phyloP scores from a whole-genome alignment of 1,284 basidiomycete species.

The Sphaerobolus stellatus region DNA sequence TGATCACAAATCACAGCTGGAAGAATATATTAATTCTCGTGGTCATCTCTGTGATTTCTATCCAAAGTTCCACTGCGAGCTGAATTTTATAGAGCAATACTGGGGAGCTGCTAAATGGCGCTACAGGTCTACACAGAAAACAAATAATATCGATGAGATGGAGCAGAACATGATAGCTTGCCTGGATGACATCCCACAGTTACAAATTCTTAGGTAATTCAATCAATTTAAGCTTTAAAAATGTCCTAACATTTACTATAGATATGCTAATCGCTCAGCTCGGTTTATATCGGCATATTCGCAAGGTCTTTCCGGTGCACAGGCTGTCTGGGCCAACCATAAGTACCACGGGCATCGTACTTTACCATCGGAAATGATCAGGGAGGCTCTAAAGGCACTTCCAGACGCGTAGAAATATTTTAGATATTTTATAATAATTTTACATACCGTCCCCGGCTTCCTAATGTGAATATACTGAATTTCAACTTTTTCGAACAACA shows the following conservation, averaged over 20 bases:
- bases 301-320: slow-evolving; percentile 16
- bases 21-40: too few species aligned
- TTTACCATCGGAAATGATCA: neutral
- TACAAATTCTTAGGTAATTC: too few species aligned
- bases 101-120: neutral
- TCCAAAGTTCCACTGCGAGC: too few species aligned
- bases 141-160: too few species aligned
- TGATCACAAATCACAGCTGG: neutral
- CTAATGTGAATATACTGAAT: neutral
- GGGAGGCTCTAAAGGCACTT: neutral
- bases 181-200: too few species aligned
- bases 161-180: too few species aligned
- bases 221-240: too few species aligned
- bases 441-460: neutral
- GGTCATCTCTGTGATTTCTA: too few species aligned
- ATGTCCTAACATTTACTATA: neutral
- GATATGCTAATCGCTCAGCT: slow-evolving; percentile 13
- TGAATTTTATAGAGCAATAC: neutral
- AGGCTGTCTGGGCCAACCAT: slow-evolving; percentile 13
- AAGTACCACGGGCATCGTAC: slow-evolving; percentile 15
- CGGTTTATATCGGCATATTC: slow-evolving; percentile 27
- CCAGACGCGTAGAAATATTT: neutral
- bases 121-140: neutral
- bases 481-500: neutral
- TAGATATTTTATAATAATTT: neutral